Evolutionary conservation across 257 asterid genomes (phyloP), one percentile per base, ranked within the genome.

Genomic region (Solanum lycopersicoides): DNA sequence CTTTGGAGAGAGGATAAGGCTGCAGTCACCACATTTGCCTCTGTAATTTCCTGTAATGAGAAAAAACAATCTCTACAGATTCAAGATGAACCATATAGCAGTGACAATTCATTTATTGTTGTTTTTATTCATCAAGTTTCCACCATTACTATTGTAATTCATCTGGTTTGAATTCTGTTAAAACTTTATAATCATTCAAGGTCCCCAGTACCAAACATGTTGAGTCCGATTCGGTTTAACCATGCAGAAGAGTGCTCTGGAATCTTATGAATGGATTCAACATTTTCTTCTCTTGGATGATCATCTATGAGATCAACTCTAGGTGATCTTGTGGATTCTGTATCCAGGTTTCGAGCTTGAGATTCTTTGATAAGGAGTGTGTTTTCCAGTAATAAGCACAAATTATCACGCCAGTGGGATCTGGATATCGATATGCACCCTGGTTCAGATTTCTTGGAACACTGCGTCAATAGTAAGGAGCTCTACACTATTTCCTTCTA

Each of bases 1-100:
- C 69, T 80, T 80, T 80, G 85, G 66, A 50, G 85, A 80, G 85
- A 80, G 85, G 85, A 80, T 80, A 80, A 47, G 44, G 85, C 85
- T 80, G 85, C 85, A 80, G 41, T 80, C 85, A 80, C 85, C 85
- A 47, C 85, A 80, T 80, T 47, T 80, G 65, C 85, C 71, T 80
- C n/a, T 80, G 68, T 80, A 80, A 28, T 80, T 80, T 80, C 30
- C 63, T 80, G 69, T 80, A 30, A 30, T 28, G 39, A 28, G 84
- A 45, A 44, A 10, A 76, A 80, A 30, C 68, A 80, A 47, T 80
- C 68, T 80, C 50, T 80, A 80, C 68, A 30, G 42, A 47, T 80
- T 80, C 85, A 80, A 9, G 28, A 80, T 30, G 85, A 77, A 77
- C 23, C 15, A 15, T 44, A 16, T 25, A 44, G 30, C 16, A 50